phyloP scores from a whole-genome alignment of 176 grass and related monocot species.

The Puya raimondii region DNA sequence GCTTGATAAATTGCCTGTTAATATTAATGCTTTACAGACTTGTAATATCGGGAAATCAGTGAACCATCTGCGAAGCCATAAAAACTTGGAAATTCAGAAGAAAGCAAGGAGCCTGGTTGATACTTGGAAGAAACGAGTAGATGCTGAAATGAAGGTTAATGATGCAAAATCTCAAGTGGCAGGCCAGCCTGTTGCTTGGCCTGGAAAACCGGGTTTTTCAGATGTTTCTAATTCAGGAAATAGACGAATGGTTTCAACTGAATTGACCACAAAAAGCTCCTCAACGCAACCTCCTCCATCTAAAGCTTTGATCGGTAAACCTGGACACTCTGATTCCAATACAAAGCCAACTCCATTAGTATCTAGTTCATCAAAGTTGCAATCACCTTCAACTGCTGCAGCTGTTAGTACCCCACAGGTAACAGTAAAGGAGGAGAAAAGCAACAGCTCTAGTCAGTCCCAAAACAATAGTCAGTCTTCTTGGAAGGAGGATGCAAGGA shows the following conservation, averaged over 20 bases:
- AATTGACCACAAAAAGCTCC: slow-evolving; percentile 39
- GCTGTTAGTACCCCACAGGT: slow-evolving; percentile 23
- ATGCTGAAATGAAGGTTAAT: slow-evolving; percentile 92
- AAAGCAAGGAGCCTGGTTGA: slow-evolving; percentile 85
- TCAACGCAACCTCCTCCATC: slow-evolving; percentile 26
- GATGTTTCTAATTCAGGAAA: slow-evolving; percentile 67
- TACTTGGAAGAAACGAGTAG: slow-evolving; percentile 89
- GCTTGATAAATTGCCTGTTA: slow-evolving; percentile 81
- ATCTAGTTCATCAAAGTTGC: slow-evolving; percentile 30
- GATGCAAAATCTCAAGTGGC: slow-evolving; percentile 51
- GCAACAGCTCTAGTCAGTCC: slow-evolving; percentile 84
- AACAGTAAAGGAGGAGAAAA: slow-evolving; percentile 72
- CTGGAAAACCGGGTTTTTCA: slow-evolving; percentile 46
- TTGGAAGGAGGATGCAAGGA: slow-evolving; percentile 64
- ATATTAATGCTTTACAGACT: slow-evolving; percentile 69
- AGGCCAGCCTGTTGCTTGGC: slow-evolving; percentile 56
- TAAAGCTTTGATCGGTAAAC: slow-evolving; percentile 40
- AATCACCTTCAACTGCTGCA: slow-evolving; percentile 18
- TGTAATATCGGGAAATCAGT: slow-evolving; percentile 96
- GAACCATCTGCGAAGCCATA: slow-evolving; percentile 76
- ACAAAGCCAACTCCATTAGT: slow-evolving; percentile 15
- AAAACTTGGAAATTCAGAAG: slow-evolving; percentile 84
- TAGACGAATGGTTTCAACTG: slow-evolving; percentile 47
- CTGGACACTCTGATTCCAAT: slow-evolving; percentile 26
- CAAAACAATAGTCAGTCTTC: slow-evolving; percentile 80